phyloP scores from a whole-genome alignment of 73 alveolate species.

The Paramecium octaurelia region DNA sequence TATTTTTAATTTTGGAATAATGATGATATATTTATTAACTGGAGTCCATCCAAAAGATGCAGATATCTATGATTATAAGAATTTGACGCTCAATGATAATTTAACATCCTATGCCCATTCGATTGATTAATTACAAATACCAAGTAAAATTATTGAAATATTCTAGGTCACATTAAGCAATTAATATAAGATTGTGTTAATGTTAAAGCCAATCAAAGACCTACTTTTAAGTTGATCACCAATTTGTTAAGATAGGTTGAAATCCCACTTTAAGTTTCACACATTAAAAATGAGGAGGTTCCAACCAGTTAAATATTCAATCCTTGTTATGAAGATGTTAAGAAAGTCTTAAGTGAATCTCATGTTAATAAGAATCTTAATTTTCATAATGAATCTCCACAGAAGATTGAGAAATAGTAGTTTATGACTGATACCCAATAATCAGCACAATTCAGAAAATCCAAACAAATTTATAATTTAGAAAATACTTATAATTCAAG shows the following conservation, averaged over 20 bases:
- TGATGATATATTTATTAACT: background rate
- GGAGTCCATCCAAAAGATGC: background rate
- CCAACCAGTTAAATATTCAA: background rate
- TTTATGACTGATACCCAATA: background rate
- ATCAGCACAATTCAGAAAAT: background rate
- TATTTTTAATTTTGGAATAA: constrained; percentile 14
- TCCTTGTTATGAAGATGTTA: constrained; percentile 48
- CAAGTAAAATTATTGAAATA: background rate
- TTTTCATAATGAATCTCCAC: background rate
- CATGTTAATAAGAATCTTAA: background rate
- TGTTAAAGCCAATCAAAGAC: background rate
- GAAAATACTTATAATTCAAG: background rate
- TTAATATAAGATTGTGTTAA: background rate
- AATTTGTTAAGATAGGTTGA: background rate
- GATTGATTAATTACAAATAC: background rate
- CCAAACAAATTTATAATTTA: background rate
- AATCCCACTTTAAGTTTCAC: background rate
- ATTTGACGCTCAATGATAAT: background rate
- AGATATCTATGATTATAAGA: background rate
- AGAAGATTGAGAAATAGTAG: background rate
- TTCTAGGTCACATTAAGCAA: background rate
- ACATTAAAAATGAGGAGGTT: background rate
- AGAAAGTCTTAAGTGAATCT: constrained; percentile 44
- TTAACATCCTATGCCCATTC: background rate
- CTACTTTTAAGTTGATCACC: background rate